Base-by-base conservation (phyloP, 345 rosid species). In the Eucalyptus curtisii region DNA sequence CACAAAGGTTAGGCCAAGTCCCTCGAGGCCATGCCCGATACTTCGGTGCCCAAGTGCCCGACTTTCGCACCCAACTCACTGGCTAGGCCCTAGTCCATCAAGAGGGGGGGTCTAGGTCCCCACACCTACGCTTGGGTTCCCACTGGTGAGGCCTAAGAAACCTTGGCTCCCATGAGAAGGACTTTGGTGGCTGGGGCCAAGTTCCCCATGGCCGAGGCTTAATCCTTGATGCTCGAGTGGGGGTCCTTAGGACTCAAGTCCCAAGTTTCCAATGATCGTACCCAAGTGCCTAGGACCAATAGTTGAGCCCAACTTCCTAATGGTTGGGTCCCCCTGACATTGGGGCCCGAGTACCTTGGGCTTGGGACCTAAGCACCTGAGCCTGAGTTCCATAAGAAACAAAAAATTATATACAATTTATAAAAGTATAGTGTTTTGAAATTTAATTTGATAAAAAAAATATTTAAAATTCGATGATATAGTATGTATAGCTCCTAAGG, bases 171-270 rank as follows among this genome's bases (percentile, higher is more conserved):
- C 2, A 31, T 6, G 3, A 16, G 11, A 8, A 31, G 42, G 22
- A 68, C 42, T 15, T 68, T 0, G 3, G 9, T 31, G 7, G 7
- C 10, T 5, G 1, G 37, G 20, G 40, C 55, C 8, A 17, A n/a
- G 22, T 64, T 33, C 6, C 37, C 8, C 6, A 0, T n/a, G 22
- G 1, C 3, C 1, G 6, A 66, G 79, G 22, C 22, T 40, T 66
- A 66, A 16, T 8, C 79, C 40, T 37, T 16, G 17, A 66, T 66
- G 79, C 79, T 31, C 11, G 5, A 66, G 19, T 4, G 17, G n/a
- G 10, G 79, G 6, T 31, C 42, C 79, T 64, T 64, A 19, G 76
- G 31, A n/a, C 20, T 64, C 76, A 64, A 64, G 40, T 64, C 76
- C 10, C 40, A 7, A 64, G 37, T 64, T 17, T n/a, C 16, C 76